These are phyloP conservation scores for Macrolepiota albuminosa DNA, from an alignment of 768 basidiomycete genomes.

Conservation along the genomic window DNA sequence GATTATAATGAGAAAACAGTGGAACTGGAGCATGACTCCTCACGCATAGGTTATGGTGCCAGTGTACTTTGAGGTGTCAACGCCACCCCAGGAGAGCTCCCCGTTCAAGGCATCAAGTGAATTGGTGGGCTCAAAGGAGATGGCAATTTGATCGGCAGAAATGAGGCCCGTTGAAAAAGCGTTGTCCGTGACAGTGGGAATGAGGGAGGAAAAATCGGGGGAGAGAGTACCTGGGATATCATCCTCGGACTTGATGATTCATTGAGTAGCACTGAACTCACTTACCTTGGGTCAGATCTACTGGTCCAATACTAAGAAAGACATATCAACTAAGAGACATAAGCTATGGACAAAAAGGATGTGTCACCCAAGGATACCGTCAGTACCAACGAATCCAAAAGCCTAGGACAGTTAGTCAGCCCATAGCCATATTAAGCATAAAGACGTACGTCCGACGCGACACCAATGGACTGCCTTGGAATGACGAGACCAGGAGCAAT, in stretches of 20 bases:
- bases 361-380: constrained; percentile 60
- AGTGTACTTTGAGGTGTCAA: constrained; percentile 37
- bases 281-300: constrained; percentile 43
- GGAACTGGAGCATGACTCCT: constrained; percentile 4
- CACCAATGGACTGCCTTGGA: constrained; percentile 60
- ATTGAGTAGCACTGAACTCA: background rate
- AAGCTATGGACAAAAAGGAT: constrained; percentile 8
- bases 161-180: constrained; percentile 38
- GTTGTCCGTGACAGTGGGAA: constrained; percentile 61
- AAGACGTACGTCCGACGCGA: constrained; percentile 32
- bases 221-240: constrained; percentile 27
- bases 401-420: constrained; percentile 17
- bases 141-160: constrained; percentile 34
- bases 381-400: constrained; percentile 42
- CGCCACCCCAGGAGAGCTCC: constrained; percentile 51
- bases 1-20: background rate
- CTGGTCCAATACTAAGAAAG: constrained; percentile 53
- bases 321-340: background rate
- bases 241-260: background rate
- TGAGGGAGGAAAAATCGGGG: constrained; percentile 19
- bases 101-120: constrained; percentile 34
- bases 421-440: background rate
- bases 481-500: constrained; percentile 47
- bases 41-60: constrained; percentile 39
- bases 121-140: constrained; percentile 49